phyloP scores from a whole-genome alignment of 1,139 yeast species.

The Taiozyma sp. region DNA sequence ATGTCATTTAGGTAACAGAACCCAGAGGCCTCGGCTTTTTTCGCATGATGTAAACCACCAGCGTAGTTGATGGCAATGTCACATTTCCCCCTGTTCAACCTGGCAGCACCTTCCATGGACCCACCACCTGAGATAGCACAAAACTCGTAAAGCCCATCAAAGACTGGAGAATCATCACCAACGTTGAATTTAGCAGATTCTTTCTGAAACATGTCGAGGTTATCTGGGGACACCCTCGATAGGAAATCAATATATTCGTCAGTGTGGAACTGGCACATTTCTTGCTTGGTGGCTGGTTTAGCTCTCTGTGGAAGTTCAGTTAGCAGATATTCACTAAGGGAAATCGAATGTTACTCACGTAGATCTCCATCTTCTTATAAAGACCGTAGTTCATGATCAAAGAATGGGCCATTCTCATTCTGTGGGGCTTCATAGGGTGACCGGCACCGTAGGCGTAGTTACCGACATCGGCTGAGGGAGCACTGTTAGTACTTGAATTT shows the following conservation, averaged over 20 bases:
- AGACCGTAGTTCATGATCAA: conserved; percentile 95
- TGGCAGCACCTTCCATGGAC: conserved; percentile 95
- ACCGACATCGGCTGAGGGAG: conserved; percentile 72
- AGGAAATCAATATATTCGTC: conserved; percentile 95
- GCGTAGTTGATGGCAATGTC: conserved; percentile 97
- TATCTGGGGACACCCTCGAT: conserved; percentile 92
- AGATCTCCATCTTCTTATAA: conserved; percentile 95
- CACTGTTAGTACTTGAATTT: conserved; percentile 1
- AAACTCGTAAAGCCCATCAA: conserved; percentile 93
- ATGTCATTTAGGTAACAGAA: conserved; percentile 91
- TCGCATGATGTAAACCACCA: conserved; percentile 96
- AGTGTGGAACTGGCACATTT: conserved; percentile 97
- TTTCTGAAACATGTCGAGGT: conserved; percentile 83
- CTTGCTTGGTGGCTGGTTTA: conserved; percentile 97
- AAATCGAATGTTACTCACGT: conserved; percentile 24
- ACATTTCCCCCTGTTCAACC: conserved; percentile 87
- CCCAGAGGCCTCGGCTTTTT: conserved; percentile 93
- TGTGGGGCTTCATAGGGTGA: conserved; percentile 98
- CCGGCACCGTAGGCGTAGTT: conserved; percentile 98
- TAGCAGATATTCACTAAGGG: conserved; percentile 6
- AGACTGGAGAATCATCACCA: conserved; percentile 96
- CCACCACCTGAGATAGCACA: conserved; percentile 96
- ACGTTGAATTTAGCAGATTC: conserved; percentile 95
- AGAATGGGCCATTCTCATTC: conserved; percentile 98
- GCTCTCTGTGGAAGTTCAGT: conserved; percentile 43